A percentile compares a stretch with the other conserved stretches of the same genome.
Conservation (phyloP, 2,329 filamentous ascomycete species). For the Emmonsia crescens region DNA sequence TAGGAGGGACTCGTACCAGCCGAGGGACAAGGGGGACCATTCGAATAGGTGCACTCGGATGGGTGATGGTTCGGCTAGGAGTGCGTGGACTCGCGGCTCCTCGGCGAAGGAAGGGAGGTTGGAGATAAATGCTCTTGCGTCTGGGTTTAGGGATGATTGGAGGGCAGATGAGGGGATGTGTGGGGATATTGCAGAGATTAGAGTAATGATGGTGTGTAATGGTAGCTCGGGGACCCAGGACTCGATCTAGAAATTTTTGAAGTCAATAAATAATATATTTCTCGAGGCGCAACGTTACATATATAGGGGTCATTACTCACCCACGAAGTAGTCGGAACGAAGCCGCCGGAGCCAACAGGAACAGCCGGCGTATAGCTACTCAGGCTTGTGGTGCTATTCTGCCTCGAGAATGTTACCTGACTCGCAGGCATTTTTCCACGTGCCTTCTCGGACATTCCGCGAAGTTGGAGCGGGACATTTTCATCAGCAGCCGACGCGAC, state of each 20-base stretch:
- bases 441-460: conserved; percentile 95
- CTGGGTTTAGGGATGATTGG: conserved; percentile 28
- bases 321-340: conserved; percentile 71
- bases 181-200: conserved; percentile 53
- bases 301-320: conserved; percentile 28
- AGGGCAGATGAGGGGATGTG: conserved; percentile 40
- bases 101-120: conserved; percentile 35
- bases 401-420: conserved; percentile 69
- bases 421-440: conserved; percentile 89
- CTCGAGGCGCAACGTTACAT: background rate
- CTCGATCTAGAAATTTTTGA: conserved; percentile 52
- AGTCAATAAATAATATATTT: background rate
- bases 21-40: conserved; percentile 80
- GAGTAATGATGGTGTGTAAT: conserved; percentile 70
- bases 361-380: conserved; percentile 50
- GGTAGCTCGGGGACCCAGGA: conserved; percentile 87
- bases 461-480: conserved; percentile 67
- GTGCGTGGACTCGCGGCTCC: conserved; percentile 53
- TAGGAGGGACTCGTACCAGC: conserved; percentile 90
- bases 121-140: conserved; percentile 32
- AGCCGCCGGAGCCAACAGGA: conserved; percentile 44
- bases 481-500: conserved; percentile 60
- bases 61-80: conserved; percentile 57
- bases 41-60: conserved; percentile 81
- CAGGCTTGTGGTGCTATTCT: conserved; percentile 80